These are phyloP conservation scores for Pleurostoma richardsiae DNA, from an alignment of 2,329 filamentous ascomycete species.

Conservation along the genomic window DNA sequence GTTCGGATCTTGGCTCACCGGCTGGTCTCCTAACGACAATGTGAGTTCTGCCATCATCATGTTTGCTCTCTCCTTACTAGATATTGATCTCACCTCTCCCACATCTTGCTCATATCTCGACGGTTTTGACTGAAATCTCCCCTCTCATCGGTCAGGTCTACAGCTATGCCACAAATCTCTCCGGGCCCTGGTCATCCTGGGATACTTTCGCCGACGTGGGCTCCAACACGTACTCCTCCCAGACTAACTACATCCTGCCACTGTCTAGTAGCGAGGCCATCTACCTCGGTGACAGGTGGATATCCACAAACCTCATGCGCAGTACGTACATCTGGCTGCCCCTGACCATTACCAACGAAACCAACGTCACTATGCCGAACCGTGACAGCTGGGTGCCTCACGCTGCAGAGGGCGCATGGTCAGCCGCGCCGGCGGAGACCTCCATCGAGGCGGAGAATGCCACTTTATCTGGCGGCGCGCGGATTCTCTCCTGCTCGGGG, in stretches of 20 bases:
- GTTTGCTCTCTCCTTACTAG: neutral
- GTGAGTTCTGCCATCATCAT: conserved; percentile 10
- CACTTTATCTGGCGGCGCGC: conserved; percentile 38
- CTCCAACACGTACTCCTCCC: conserved; percentile 51
- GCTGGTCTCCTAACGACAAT: conserved; percentile 60
- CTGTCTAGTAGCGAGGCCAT: conserved; percentile 34
- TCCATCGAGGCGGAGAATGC: conserved; percentile 47
- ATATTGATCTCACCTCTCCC: neutral
- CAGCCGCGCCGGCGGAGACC: conserved; percentile 36
- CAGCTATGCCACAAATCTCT: conserved; percentile 6
- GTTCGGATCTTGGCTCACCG: conserved; percentile 53
- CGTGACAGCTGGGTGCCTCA: conserved; percentile 47
- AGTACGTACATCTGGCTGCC: conserved; percentile 66
- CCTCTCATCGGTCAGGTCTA: conserved; percentile 26
- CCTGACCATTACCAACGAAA: conserved; percentile 43
- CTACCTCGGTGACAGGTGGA: conserved; percentile 66
- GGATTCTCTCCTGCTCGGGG: conserved; percentile 38
- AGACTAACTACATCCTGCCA: conserved; percentile 54
- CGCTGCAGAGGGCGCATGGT: conserved; percentile 10
- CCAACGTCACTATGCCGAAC: conserved; percentile 43
- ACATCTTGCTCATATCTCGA: neutral
- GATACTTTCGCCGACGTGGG: conserved; percentile 51
- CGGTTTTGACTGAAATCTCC: no score
- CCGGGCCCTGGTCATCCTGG: conserved; percentile 53
- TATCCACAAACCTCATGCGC: conserved; percentile 48